Conservation (phyloP, 1,139 yeast species). For the Debaryomycetaceae sp. region DNA sequence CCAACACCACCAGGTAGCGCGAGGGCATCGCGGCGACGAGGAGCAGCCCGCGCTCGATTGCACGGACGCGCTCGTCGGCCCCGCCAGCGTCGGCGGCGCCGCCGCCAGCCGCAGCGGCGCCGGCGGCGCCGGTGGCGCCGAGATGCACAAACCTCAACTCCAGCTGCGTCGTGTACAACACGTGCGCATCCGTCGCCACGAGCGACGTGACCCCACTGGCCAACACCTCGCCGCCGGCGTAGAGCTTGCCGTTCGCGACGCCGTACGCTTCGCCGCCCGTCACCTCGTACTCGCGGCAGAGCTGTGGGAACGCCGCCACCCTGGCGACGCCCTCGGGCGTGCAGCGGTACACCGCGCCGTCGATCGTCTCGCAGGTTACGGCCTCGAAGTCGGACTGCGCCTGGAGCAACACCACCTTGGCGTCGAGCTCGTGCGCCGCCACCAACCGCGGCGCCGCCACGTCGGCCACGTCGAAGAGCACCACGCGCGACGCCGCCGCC, state of each 20-base stretch:
- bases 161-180: slow-evolving; percentile 83
- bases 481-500: slow-evolving; percentile 42
- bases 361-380: slow-evolving; percentile 57
- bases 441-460: slow-evolving; percentile 34
- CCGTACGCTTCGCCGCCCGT: slow-evolving; percentile 55
- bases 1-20: slow-evolving; percentile 75
- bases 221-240: slow-evolving; percentile 57
- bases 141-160: slow-evolving; percentile 80
- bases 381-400: slow-evolving; percentile 50
- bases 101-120: no score
- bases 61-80: slow-evolving; percentile 77
- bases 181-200: slow-evolving; percentile 64
- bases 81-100: slow-evolving; percentile 20
- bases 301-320: slow-evolving; percentile 60
- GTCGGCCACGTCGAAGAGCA: slow-evolving; percentile 42
- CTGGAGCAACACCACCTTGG: slow-evolving; percentile 54
- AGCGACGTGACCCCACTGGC: slow-evolving; percentile 81
- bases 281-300: slow-evolving; percentile 62
- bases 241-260: slow-evolving; percentile 71
- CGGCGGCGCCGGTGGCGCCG: slow-evolving; percentile 26
- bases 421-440: slow-evolving; percentile 39
- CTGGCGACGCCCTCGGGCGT: no score
- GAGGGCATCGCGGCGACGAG: slow-evolving; percentile 81
- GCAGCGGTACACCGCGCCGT: slow-evolving; percentile 53
- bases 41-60: slow-evolving; percentile 86